These are phyloP conservation scores for Pseudogymnoascus sp. DNA, from an alignment of 2,329 filamentous ascomycete genomes.

Conservation along the genomic window DNA sequence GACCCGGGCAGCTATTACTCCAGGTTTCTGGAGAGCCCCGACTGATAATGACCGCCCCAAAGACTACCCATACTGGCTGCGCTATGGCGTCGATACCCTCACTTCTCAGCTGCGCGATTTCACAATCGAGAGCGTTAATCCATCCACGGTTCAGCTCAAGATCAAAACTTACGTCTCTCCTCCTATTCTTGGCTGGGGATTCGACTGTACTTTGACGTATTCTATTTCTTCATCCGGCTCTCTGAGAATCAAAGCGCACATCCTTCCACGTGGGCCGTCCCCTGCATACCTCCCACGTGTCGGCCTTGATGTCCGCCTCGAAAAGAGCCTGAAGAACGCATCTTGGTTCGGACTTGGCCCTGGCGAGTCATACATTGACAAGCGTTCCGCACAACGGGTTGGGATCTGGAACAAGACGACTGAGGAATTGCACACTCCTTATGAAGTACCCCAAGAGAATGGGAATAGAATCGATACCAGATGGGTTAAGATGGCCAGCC, in stretches of 20 bases:
- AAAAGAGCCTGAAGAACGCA: conserved; percentile 38
- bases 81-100: conserved; percentile 41
- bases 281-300: conserved; percentile 53
- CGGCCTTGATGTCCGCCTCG: conserved; percentile 50
- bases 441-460: conserved; percentile 62
- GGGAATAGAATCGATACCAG: conserved; percentile 55
- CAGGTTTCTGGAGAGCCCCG: conserved; percentile 54
- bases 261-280: conserved; percentile 38
- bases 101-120: conserved; percentile 41
- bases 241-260: conserved; percentile 40
- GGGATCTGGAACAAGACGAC: conserved; percentile 41
- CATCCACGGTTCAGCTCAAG: conserved; percentile 30
- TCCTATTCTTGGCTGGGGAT: conserved; percentile 54
- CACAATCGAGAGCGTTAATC: conserved; percentile 25
- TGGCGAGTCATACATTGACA: conserved; percentile 58
- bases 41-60: conserved; percentile 56
- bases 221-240: conserved; percentile 39
- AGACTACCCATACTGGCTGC: conserved; percentile 51
- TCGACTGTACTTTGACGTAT: conserved; percentile 43
- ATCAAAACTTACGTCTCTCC: conserved; percentile 47
- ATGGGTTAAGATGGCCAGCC: conserved; percentile 40
- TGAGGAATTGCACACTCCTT: conserved; percentile 46
- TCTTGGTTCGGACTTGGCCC: conserved; percentile 57
- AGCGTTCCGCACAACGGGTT: conserved; percentile 46
- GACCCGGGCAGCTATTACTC: conserved; percentile 33